Conservation (phyloP, 768 basidiomycete genomes). For the Podaxis sp. region DNA sequence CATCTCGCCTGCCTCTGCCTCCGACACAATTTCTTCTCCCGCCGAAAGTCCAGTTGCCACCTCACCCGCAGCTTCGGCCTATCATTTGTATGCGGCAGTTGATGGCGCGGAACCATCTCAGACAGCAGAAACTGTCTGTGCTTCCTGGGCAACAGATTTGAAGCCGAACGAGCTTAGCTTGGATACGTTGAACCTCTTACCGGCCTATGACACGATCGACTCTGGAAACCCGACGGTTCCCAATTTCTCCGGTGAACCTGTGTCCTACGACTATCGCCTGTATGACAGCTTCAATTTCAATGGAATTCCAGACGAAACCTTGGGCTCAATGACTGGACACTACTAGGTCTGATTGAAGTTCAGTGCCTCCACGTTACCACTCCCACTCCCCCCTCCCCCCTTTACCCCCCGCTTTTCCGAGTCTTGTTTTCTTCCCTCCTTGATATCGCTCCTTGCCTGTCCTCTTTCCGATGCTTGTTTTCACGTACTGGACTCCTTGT, state of each 20-base stretch:
- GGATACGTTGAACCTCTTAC: conserved; percentile 22
- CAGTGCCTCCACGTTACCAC: neutral
- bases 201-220: conserved; percentile 22
- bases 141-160: conserved; percentile 19
- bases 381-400: neutral
- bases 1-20: conserved; percentile 24
- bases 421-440: too few relatives aligned
- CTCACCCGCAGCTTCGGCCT: conserved; percentile 26
- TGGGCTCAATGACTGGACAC: conserved; percentile 25
- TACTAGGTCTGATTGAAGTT: conserved; percentile 21
- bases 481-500: neutral
- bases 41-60: conserved; percentile 29
- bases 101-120: conserved; percentile 12
- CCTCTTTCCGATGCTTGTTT: neutral
- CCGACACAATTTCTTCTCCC: conserved; percentile 33
- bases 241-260: conserved; percentile 20
- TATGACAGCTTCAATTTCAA: conserved; percentile 29
- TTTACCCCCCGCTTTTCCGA: neutral
- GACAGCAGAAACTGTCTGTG: conserved; percentile 15
- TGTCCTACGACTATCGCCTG: conserved; percentile 27
- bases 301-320: conserved; percentile 26
- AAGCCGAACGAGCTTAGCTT: conserved; percentile 18
- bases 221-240: neutral
- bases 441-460: neutral
- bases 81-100: conserved; percentile 20